Evolutionary conservation across 75 land plant species (phyloP).

Genomic region (Pinus tabuliformis): DNA sequence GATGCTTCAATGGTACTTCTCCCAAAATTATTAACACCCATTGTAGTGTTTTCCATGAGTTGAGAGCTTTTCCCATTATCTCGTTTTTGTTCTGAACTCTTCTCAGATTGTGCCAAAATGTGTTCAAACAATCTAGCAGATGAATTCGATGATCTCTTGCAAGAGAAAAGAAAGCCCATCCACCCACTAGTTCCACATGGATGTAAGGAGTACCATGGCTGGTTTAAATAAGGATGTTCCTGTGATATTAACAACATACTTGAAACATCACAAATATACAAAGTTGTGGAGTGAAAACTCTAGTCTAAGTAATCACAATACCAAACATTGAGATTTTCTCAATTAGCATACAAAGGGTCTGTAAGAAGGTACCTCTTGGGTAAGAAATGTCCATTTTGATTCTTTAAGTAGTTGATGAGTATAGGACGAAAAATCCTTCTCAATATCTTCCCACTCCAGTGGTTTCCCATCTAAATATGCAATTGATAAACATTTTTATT

Average conservation of each 20-base stretch:
- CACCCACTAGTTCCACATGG: conserved; percentile 87
- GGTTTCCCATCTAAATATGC: conserved; percentile 46
- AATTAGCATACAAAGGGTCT: background rate
- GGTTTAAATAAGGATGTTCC: conserved; percentile 88
- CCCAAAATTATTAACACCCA: background rate
- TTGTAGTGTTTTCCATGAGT: background rate
- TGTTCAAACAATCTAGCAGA: background rate
- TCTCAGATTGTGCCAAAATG: background rate
- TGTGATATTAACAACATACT: conserved; percentile 17
- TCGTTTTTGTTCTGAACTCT: background rate
- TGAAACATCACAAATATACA: background rate
- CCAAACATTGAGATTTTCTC: background rate
- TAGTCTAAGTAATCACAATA: conserved; percentile 5
- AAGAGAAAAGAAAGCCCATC: conserved; percentile 60
- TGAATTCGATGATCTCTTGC: background rate
- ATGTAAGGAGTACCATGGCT: conserved; percentile 83
- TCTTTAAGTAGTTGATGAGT: conserved; percentile 29
- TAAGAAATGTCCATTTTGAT: conserved; percentile 74
- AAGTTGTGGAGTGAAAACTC: background rate
- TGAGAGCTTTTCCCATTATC: background rate
- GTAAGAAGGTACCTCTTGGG: conserved; percentile 45
- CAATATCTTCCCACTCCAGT: conserved; percentile 38
- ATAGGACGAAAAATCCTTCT: conserved; percentile 43
- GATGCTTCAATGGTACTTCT: background rate
- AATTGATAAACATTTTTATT: background rate